phyloP scores from a whole-genome alignment of 495 filamentous ascomycete genomes.

The Neurospora sp. region DNA sequence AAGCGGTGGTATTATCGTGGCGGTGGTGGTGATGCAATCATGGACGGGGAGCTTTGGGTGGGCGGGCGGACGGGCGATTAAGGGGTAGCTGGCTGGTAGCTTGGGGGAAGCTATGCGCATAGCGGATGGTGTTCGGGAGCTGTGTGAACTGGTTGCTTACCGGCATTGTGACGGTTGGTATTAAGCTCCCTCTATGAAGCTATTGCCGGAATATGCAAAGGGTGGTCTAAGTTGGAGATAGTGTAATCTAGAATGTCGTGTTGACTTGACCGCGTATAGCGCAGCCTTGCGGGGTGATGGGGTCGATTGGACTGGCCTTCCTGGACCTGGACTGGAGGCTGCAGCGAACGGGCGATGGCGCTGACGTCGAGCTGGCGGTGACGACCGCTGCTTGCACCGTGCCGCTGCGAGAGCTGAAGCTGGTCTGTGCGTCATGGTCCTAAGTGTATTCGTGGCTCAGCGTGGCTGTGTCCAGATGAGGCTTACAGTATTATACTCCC shows the following conservation, averaged over 20 bases:
- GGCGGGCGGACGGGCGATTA: neutral
- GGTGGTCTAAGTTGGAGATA: neutral
- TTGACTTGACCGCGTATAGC: neutral
- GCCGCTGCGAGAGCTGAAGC: neutral
- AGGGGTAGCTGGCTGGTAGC: neutral
- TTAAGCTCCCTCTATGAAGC: neutral
- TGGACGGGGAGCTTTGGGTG: neutral
- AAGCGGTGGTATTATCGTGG: neutral
- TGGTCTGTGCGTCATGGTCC: neutral
- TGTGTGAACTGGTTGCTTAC: neutral
- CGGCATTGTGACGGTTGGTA: constrained; percentile 5
- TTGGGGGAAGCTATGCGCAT: neutral
- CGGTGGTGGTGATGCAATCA: neutral
- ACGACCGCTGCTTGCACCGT: neutral
- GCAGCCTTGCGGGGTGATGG: constrained; percentile 24
- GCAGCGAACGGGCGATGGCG: neutral
- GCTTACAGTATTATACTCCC: neutral
- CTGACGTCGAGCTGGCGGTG: neutral
- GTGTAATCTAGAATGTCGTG: neutral
- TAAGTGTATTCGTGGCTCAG: neutral
- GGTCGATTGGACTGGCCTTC: constrained; percentile 1
- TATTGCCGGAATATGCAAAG: neutral
- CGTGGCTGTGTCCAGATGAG: neutral
- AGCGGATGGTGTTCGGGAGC: neutral
- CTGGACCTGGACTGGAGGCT: neutral